These are phyloP conservation scores for Diaporthe aspalathi DNA, from an alignment of 2,329 filamentous ascomycete species.

Conservation along the genomic window DNA sequence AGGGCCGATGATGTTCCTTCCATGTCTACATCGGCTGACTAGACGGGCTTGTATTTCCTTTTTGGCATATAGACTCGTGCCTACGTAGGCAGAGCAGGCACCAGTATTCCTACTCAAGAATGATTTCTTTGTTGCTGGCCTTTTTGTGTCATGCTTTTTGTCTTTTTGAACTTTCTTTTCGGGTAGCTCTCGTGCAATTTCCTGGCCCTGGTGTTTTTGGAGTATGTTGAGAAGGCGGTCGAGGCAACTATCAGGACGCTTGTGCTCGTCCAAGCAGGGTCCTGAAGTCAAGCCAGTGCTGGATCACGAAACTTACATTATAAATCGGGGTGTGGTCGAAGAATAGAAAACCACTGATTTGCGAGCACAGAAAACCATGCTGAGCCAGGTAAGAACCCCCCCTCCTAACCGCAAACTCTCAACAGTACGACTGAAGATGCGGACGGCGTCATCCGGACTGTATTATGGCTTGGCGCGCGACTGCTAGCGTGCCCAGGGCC, in stretches of 20 bases:
- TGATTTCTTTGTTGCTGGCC: not conserved
- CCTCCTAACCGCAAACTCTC: not conserved
- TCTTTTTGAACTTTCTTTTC: no score
- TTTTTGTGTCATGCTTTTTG: no score
- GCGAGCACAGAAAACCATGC: not conserved
- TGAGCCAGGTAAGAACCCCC: not conserved
- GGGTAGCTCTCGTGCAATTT: no score
- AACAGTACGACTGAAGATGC: no score
- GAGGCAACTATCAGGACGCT: not conserved
- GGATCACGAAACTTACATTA: no score
- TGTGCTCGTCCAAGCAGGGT: not conserved
- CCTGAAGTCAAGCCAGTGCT: no score
- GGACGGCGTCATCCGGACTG: not conserved
- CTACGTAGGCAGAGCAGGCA: no score
- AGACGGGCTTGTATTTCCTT: not conserved
- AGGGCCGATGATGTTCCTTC: not conserved
- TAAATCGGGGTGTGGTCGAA: not conserved
- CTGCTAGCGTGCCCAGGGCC: constrained; percentile 5
- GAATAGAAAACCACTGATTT: not conserved
- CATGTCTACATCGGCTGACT: not conserved
- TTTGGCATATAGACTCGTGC: not conserved
- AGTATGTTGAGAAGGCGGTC: not conserved
- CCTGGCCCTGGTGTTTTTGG: not conserved
- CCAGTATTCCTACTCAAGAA: not conserved
- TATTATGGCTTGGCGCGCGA: not conserved